Base-by-base conservation (phyloP, 1,284 basidiomycete genomes). In the Ceratobasidium sp. region DNA sequence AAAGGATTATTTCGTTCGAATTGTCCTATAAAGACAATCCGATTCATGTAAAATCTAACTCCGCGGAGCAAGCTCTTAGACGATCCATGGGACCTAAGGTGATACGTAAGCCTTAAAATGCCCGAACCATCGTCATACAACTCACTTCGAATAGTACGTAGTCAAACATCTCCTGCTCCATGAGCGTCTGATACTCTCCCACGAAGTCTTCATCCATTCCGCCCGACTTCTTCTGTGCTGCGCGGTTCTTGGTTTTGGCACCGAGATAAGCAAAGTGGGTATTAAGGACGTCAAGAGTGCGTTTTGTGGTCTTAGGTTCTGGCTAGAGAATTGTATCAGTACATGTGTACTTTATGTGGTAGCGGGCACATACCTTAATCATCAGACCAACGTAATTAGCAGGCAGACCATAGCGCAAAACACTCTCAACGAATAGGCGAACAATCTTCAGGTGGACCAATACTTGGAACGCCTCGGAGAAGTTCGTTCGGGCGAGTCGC, bases 401-500 rank as follows among this genome's bases (percentile, higher is more conserved):
- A 1, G 98, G 98, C 42, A 99, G 88, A 80, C 98, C 98, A 84
- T 97, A 99, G 81, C 97, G 90, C 58, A 99, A 89, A 15, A 99
- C 97, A 80, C 95, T 97, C 87, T 99, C 98, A 18, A 98, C 93
- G 83, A 97, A 99, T 12, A 97, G 88, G 39, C 96, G 92, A 28
- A 98, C 86, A 76, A 98, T 90, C 86, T 99, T 99, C 80, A 99
- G 88, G 84, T 99, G 98, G 0, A 97, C 94, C 23, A 99, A 89
- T 46, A 97, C 90, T 85, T 99, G 96, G 87, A 97, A 97, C 2
- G 97, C 92, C 86, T 99, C 98, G 6, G 96, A 97, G 85, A 99
- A 99, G 87, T 98, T 98, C 79, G 95, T 98, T 80, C 98, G 90
- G 42, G 97, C 92, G 60, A 99, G 86, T 80, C 95, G 91, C n/a